Base-by-base conservation (phyloP, 2,329 filamentous ascomycete genomes). In the Exophiala mesophila region DNA sequence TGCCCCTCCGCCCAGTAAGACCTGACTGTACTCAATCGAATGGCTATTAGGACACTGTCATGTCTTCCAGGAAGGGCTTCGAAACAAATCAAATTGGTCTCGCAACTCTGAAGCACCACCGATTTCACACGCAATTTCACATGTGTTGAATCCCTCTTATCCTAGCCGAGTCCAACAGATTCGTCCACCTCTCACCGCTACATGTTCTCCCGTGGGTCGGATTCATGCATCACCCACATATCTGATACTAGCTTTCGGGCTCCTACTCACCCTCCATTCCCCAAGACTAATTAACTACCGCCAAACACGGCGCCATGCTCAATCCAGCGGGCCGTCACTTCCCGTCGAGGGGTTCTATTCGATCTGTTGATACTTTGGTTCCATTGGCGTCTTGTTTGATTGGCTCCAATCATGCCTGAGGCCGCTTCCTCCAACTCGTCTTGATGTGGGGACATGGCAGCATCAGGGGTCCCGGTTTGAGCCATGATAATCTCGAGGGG, bases 241-340 rank as follows among this genome's bases (percentile, higher is more conserved):
- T 26, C 23, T 26, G 23, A 26, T 26, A 26, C 23, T 26, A 26
- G 23, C 23, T 26, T 26, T 26, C 23, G 23, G 23, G 23, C 23
- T 12, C 12, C 12, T 26, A 26, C 7, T 12, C 23, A 6, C 23
- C 12, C 23, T 12, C 23, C 12, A 6, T 12, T 8, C 30, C 13
- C 30, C n/a, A 32, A 6, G 24, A 28, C 24, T 28, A 8, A 28
- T 28, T 8, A 28, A 8, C 24, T n/a, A 28, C 24, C 24, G 17
- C 32, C 32, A 34, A 34, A 18, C 21, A 33, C 45, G 48, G 45
- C 48, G 31, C 48, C 45, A 36, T 48, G 41, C 48, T 51, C 20
- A 26, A 40, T 48, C 41, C 36, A 48, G 41, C 44, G 44, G 44
- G 28, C 45, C 41, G 48, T 47, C 41, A 51, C 41, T 42, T 32